These are phyloP conservation scores for Eutypella sp. DNA, from an alignment of 2,329 filamentous ascomycete species.

Conservation along the genomic window DNA sequence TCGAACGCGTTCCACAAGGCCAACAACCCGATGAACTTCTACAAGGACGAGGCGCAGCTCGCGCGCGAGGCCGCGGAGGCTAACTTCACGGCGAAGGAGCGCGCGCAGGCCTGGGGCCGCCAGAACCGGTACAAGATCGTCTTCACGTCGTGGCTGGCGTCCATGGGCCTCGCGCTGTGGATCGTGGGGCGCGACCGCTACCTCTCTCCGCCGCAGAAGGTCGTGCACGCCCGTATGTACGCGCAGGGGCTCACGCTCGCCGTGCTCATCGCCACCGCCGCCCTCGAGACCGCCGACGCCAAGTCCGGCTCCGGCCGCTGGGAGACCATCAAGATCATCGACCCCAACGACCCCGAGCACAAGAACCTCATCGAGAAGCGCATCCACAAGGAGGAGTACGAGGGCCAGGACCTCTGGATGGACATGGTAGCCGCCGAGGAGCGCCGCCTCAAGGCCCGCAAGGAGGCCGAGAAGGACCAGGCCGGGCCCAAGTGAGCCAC, in stretches of 20 bases:
- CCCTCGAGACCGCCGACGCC: constrained; percentile 75
- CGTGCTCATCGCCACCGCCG: constrained; percentile 76
- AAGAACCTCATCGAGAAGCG: constrained; percentile 81
- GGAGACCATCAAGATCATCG: constrained; percentile 78
- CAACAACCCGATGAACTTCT: constrained; percentile 62
- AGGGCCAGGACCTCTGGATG: constrained; percentile 91
- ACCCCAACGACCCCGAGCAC: constrained; percentile 77
- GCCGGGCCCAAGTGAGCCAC: constrained; percentile 9
- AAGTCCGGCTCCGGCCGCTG: constrained; percentile 70
- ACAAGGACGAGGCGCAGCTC: constrained; percentile 59
- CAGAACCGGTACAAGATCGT: constrained; percentile 86
- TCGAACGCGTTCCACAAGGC: constrained; percentile 60
- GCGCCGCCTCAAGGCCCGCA: constrained; percentile 42
- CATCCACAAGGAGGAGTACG: constrained; percentile 81
- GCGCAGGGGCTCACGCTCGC: constrained; percentile 84
- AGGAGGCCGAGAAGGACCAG: constrained; percentile 29
- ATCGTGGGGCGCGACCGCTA: constrained; percentile 75
- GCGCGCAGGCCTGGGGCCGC: constrained; percentile 66
- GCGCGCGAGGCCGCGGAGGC: constrained; percentile 48
- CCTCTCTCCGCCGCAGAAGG: constrained; percentile 72
- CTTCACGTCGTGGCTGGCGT: constrained; percentile 73
- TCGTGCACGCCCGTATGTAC: constrained; percentile 92
- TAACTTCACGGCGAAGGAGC: constrained; percentile 53
- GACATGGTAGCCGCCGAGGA: constrained; percentile 84
- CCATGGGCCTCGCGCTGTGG: constrained; percentile 69